Conservation (phyloP, 768 basidiomycete genomes). For the Boletus speciosus region DNA sequence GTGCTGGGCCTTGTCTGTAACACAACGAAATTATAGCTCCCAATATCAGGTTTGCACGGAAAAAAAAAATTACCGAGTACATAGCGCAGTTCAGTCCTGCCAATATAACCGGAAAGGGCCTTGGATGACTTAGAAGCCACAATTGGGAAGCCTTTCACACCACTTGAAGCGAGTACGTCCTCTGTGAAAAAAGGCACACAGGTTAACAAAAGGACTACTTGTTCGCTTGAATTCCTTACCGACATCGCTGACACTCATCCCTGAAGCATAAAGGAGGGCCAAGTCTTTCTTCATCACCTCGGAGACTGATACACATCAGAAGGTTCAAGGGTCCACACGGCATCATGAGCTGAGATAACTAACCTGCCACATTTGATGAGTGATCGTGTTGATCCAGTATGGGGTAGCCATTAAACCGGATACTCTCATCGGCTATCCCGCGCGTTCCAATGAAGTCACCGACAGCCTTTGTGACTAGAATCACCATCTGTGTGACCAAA, state of each 20-base stretch:
- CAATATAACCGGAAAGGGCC: conserved; percentile 83
- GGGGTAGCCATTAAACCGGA: conserved; percentile 95
- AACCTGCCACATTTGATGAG: conserved; percentile 87
- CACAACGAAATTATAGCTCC: neutral
- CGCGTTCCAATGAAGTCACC: conserved; percentile 90
- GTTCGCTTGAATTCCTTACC: conserved; percentile 47
- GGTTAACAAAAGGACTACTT: conserved; percentile 1
- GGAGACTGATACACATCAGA: conserved; percentile 52
- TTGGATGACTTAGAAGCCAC: conserved; percentile 57
- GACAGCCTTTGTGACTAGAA: conserved; percentile 95
- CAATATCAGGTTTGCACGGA: neutral
- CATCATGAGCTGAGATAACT: conserved; percentile 20
- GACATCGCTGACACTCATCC: conserved; percentile 73
- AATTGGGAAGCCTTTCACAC: conserved; percentile 91
- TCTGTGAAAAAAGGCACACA: conserved; percentile 44
- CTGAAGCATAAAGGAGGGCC: conserved; percentile 65
- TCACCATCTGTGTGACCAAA: conserved; percentile 67
- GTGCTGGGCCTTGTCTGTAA: conserved; percentile 67
- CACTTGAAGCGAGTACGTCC: conserved; percentile 61
- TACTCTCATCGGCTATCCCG: conserved; percentile 97
- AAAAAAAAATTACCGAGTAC: conserved; percentile 62
- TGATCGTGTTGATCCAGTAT: conserved; percentile 96
- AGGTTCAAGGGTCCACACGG: conserved; percentile 3
- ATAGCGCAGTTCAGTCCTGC: conserved; percentile 77
- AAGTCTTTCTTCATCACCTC: conserved; percentile 87